These are phyloP conservation scores for Endoconidiophora polonica DNA, from an alignment of 2,329 filamentous ascomycete genomes.

Conservation along the genomic window DNA sequence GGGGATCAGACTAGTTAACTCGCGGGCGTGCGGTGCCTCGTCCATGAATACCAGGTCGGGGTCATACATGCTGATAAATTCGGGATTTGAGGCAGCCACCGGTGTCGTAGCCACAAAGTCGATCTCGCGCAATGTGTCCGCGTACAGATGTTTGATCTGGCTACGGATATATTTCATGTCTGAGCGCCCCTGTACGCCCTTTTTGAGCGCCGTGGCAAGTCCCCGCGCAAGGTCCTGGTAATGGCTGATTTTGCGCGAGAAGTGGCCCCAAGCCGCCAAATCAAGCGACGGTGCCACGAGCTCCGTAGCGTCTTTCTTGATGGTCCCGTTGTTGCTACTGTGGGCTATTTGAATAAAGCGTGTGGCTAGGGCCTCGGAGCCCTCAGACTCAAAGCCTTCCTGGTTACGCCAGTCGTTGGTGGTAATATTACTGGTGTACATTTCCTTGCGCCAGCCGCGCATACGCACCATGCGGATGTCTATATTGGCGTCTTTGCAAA, in stretches of 20 bases:
- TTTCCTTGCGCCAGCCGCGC: conserved; percentile 25
- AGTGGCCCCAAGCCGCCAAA: conserved; percentile 27
- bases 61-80: conserved; percentile 40
- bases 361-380: conserved; percentile 15
- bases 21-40: conserved; percentile 36
- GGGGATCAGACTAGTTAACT: conserved; percentile 29
- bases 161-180: conserved; percentile 19
- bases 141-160: conserved; percentile 23
- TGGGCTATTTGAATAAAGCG: conserved; percentile 20
- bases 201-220: conserved; percentile 19
- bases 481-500: conserved; percentile 23
- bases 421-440: conserved; percentile 19
- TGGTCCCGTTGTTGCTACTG: background rate
- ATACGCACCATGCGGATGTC: conserved; percentile 23
- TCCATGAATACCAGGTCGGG: conserved; percentile 78
- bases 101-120: conserved; percentile 32
- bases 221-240: conserved; percentile 23
- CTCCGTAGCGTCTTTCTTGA: background rate
- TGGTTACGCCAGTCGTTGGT: conserved; percentile 13
- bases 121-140: conserved; percentile 21
- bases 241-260: conserved; percentile 18
- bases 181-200: conserved; percentile 13
- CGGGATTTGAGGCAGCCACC: conserved; percentile 23
- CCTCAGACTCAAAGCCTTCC: conserved; percentile 4
- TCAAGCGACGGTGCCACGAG: conserved; percentile 24